Conservation (phyloP, 2,329 filamentous ascomycete species). For the Bipolaris victoriae region DNA sequence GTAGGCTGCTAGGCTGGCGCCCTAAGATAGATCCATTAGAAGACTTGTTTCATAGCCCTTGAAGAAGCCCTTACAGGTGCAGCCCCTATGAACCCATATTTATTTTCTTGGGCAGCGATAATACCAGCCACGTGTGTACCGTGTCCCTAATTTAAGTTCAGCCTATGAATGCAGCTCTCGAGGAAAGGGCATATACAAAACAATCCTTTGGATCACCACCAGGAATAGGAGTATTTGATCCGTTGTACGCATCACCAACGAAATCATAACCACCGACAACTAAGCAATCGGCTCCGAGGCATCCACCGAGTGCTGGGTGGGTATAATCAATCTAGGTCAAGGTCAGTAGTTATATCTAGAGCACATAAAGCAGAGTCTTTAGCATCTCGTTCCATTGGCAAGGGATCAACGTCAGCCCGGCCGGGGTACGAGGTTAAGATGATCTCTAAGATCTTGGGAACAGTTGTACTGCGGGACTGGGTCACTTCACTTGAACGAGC, state of each 20-base stretch:
- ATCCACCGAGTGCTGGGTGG: not conserved
- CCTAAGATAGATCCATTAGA: not conserved
- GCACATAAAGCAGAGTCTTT: too few relatives aligned
- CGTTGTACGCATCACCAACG: not conserved
- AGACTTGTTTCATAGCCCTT: too few relatives aligned
- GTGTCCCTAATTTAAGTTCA: not conserved
- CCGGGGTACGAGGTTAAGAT: too few relatives aligned
- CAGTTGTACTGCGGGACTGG: too few relatives aligned
- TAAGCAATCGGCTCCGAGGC: not conserved
- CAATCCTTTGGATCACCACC: not conserved
- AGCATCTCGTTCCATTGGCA: too few relatives aligned
- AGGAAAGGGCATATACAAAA: not conserved
- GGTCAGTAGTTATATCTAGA: not conserved
- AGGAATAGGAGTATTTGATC: not conserved
- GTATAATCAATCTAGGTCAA: not conserved
- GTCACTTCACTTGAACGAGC: too few relatives aligned
- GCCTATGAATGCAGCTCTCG: too few relatives aligned
- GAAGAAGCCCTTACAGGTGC: not conserved
- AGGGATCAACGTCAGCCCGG: too few relatives aligned
- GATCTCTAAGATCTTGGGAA: too few relatives aligned
- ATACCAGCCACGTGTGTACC: conserved; percentile 2
- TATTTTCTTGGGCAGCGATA: not conserved
- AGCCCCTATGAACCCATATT: not conserved
- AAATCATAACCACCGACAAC: not conserved
- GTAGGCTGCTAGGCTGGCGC: not conserved